A percentile compares a stretch with the other conserved stretches of the same genome.
Conservation (phyloP, 805 yeast species). For the Candida manassasensis region DNA sequence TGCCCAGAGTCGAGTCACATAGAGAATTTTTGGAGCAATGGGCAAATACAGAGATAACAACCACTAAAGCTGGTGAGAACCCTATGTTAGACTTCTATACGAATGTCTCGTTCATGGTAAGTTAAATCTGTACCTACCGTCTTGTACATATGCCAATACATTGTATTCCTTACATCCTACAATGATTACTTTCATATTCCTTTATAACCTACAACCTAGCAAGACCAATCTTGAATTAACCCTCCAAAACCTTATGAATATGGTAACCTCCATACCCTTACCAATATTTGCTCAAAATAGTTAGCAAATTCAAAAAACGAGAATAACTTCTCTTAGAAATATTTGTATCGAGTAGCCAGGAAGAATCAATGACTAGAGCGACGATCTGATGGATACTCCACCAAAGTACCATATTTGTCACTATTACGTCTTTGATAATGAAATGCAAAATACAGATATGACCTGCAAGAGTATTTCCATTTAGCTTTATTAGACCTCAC, state of each 20-base stretch:
- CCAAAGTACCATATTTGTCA: too few relatives aligned
- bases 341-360: too few relatives aligned
- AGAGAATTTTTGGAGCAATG: conserved; percentile 60
- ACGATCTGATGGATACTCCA: too few relatives aligned
- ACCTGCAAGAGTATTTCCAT: too few relatives aligned
- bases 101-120: conserved; percentile 64
- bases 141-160: conserved; percentile 3
- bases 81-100: conserved; percentile 76
- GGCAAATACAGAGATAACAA: conserved; percentile 66
- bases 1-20: conserved; percentile 53
- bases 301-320: too few relatives aligned
- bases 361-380: too few relatives aligned
- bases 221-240: not conserved
- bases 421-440: too few relatives aligned
- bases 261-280: too few relatives aligned
- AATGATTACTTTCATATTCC: not conserved
- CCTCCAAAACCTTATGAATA: conserved; percentile 1
- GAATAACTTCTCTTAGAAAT: too few relatives aligned
- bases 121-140: conserved; percentile 1
- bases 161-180: not conserved
- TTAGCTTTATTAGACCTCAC: too few relatives aligned
- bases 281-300: too few relatives aligned
- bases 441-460: too few relatives aligned
- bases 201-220: conserved; percentile 1
- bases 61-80: conserved; percentile 73